phyloP scores from a whole-genome alignment of 1,284 basidiomycete genomes.

The Microbotryomycetes sp. region DNA sequence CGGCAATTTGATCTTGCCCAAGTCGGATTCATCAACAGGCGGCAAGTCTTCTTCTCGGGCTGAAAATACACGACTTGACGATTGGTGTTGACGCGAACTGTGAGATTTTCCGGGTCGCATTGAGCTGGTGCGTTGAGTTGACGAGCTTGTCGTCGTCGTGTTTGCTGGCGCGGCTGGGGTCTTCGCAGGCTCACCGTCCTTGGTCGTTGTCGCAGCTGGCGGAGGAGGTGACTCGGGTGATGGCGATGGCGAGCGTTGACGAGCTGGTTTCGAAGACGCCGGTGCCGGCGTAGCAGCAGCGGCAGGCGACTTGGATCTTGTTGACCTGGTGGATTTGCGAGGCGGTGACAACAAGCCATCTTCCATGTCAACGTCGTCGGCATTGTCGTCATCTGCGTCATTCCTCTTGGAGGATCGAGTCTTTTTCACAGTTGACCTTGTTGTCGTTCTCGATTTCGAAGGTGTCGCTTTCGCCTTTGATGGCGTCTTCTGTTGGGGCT shows the following conservation, averaged over 20 bases:
- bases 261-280: conserved; percentile 7
- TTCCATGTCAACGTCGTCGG: conserved; percentile 1
- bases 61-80: conserved; percentile 30
- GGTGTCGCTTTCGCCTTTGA: too few species aligned
- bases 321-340: conserved; percentile 6
- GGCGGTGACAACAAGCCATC: neutral
- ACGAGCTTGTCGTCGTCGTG: too few species aligned
- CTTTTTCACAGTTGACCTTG: conserved; percentile 4
- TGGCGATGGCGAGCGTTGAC: too few species aligned
- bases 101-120: conserved; percentile 34
- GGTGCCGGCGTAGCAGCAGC: conserved; percentile 2
- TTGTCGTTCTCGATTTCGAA: too few species aligned
- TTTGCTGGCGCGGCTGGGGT: too few species aligned
- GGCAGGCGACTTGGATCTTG: conserved; percentile 6
- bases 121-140: too few species aligned
- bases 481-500: neutral
- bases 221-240: too few species aligned
- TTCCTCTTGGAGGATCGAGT: neutral
- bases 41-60: conserved; percentile 36
- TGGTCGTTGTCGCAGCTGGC: too few species aligned
- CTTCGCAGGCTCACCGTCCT: too few species aligned
- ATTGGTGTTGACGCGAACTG: conserved; percentile 24
- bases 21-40: conserved; percentile 27
- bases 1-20: conserved; percentile 27
- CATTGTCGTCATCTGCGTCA: neutral